Conservation (phyloP, 805 yeast species). For the Starmerella potacharoeniae region DNA sequence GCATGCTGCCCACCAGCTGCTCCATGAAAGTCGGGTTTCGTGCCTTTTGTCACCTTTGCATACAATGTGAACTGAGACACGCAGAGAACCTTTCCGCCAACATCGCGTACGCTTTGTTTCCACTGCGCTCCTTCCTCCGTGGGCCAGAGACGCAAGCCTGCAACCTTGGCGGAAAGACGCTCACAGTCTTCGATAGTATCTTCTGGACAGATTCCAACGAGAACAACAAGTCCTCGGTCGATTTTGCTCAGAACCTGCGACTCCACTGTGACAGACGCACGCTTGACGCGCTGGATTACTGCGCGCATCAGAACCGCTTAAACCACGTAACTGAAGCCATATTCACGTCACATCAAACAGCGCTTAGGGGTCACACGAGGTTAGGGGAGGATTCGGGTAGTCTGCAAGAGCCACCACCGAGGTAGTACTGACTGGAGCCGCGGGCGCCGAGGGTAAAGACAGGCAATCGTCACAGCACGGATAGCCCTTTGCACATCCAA, state of each 20-base stretch:
- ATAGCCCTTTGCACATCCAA: too few species aligned
- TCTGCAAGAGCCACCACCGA: too few species aligned
- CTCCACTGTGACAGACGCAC: slow-evolving; percentile 83
- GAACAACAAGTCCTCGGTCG: slow-evolving; percentile 58
- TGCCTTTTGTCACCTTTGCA: slow-evolving; percentile 77
- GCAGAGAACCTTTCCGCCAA: slow-evolving; percentile 61
- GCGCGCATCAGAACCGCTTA: slow-evolving; percentile 51
- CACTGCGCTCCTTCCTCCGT: slow-evolving; percentile 63
- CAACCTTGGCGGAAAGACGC: slow-evolving; percentile 54
- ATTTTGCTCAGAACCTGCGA: slow-evolving; percentile 57
- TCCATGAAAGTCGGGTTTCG: slow-evolving; percentile 87
- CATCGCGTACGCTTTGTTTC: slow-evolving; percentile 58
- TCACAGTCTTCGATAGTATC: slow-evolving; percentile 69
- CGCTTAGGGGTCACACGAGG: too few species aligned
- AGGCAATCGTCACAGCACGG: too few species aligned
- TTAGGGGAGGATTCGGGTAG: too few species aligned
- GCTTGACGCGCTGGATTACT: slow-evolving; percentile 79
- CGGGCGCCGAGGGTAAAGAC: too few species aligned
- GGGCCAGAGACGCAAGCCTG: slow-evolving; percentile 62
- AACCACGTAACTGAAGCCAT: neutral
- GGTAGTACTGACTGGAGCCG: too few species aligned
- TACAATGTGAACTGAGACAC: slow-evolving; percentile 88
- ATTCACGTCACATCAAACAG: too few species aligned
- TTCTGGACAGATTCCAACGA: slow-evolving; percentile 72
- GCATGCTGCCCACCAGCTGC: slow-evolving; percentile 74